Evolutionary conservation across 140 eudicot genomes (phyloP), one percentile per base, ranked within the genome.

Genomic region (Senecio squalidus): DNA sequence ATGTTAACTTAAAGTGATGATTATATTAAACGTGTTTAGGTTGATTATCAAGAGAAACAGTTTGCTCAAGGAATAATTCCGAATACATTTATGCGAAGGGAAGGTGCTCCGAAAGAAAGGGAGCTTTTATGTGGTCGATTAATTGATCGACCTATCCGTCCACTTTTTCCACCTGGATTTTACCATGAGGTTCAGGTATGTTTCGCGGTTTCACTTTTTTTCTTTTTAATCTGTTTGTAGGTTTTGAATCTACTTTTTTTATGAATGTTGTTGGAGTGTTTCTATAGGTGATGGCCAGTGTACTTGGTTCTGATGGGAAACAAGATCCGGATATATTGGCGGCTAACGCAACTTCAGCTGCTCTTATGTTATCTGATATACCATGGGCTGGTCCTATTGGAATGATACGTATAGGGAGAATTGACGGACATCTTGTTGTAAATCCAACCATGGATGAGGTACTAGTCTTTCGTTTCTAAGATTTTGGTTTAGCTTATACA

Each of bases 331-430:
- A 92, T 68, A 67, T 92, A 66, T 72, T 92, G 95, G 96, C 98
- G 51, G 98, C 96, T 65, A 87, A 87, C 59, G 98, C 98, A 43
- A 74, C 98, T 34, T 92, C 98, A 20, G 95, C 93, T 67, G 98
- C 98, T 67, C 92, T 92, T 43, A 92, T 87, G 98, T 53, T 92
- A 55, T 92, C 98, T 53, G 98, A 92, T 82, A 78, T 88, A 27
- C 96, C 98, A 26, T 92, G 96, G 98, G 84, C 73, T 71, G 96
- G 98, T 21, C 98, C 98, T 10, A 84, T 92, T 76, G 98, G 96
- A 68, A 79, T 92, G 74, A 82, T 92, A 66, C 96, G 96, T 45
- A 64, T 92, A 22, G 98, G 96, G 55, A 81, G 96, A 64, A 82
- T 92, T 47, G 67, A 70, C 15, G 95, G 96, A 34, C 79, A 88